Base-by-base conservation (phyloP, 2,329 filamentous ascomycete genomes). In the Xylaria arbuscula region DNA sequence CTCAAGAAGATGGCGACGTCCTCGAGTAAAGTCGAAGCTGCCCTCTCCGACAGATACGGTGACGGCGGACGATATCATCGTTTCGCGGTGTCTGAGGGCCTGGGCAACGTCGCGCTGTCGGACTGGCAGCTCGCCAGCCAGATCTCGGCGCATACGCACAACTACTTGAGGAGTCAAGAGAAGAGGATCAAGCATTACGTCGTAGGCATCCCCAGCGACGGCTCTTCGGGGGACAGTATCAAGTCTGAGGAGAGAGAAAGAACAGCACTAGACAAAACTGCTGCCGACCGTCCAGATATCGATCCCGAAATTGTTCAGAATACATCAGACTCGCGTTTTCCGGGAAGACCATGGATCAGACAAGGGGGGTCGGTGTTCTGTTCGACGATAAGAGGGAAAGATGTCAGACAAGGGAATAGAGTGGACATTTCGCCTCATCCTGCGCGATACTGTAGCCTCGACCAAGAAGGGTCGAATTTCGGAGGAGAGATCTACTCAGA, bases 181-280 rank as follows among this genome's bases (percentile, higher is more conserved):
- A 48, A 48, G 17, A 48, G n/a, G 45, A 48, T 48, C 45, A 48
- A 48, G 13, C 45, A n/a, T n/a, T 48, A n/a, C n/a, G 45, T n/a
- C 2, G 13, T 2, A n/a, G 17, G 19, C 45, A 2, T 19, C 45
- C 45, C 8, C 2, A 48, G 13, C 19, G 8, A 48, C 17, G 13
- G 17, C 45, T 48, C 13, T n/a, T n/a, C 45, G 45, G 13, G 2
- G 15, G 45, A 8, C 3, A 8, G 13, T 48, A 48, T 48, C 17
- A 48, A 48, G 45, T 8, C 45, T 19, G 45, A 48, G 45, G 13
- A 13, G 8, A n/a, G 17, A 48, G 45, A n/a, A 48, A 48, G 45
- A 48, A n/a, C 45, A 40, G 38, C 38, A 40, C 38, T 40, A 40
- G 38, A 40, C 38, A 40, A 40, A 13, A n/a, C n/a, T n/a, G 38